Evolutionary conservation across 306 rosid species (phyloP).

Genomic region (Rosa persica): DNA sequence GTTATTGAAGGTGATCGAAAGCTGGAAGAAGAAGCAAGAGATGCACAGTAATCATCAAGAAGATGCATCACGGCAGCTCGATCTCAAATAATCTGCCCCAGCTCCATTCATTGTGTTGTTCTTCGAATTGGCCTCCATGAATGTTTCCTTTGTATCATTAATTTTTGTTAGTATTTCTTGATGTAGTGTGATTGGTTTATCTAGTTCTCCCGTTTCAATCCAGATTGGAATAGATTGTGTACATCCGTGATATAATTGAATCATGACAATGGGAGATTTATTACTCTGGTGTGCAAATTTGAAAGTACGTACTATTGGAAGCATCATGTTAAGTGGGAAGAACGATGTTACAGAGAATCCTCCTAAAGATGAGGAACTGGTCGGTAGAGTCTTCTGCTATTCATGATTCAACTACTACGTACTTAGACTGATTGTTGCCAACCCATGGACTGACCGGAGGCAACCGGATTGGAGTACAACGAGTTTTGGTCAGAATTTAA

Average conservation of each 20-base stretch:
- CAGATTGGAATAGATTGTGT: not conserved
- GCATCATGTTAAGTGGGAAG: no score
- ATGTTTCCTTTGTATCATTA: not conserved
- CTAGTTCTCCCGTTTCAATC: not conserved
- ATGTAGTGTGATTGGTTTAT: not conserved
- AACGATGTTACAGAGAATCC: no score
- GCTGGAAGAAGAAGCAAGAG: slow-evolving; percentile 4
- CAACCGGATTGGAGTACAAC: no score
- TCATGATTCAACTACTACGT: no score
- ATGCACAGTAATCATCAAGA: not conserved
- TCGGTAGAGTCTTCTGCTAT: no score
- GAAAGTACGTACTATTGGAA: no score
- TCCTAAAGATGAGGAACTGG: no score
- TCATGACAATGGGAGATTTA: not conserved
- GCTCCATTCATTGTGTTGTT: not conserved
- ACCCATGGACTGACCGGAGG: no score
- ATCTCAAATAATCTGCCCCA: not conserved
- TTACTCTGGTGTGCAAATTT: no score
- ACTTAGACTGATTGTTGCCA: no score
- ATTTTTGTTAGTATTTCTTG: not conserved
- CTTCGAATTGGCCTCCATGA: not conserved
- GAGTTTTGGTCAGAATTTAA: no score
- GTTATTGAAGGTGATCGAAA: not conserved
- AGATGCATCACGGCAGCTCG: not conserved
- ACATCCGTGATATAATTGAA: not conserved